These are phyloP conservation scores for Arthrobotrys entomopaga DNA, from an alignment of 2,329 filamentous ascomycete species.

Conservation along the genomic window DNA sequence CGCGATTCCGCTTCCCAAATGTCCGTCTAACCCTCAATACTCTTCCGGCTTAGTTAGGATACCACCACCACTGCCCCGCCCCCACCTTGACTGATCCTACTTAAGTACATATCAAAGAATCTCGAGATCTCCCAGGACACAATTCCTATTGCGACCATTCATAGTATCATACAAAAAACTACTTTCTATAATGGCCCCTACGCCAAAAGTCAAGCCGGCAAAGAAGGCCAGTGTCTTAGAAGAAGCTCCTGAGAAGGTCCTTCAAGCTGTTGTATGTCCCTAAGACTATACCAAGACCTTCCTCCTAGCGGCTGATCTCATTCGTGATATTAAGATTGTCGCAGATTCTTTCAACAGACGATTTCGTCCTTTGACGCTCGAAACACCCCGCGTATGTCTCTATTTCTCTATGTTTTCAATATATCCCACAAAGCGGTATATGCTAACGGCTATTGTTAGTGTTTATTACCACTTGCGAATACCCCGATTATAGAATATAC, in stretches of 20 bases:
- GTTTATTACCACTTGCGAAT: slow-evolving; percentile 91
- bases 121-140: no score
- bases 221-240: slow-evolving; percentile 24
- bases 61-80: no score
- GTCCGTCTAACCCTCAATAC: no score
- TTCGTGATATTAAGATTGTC: slow-evolving; percentile 71
- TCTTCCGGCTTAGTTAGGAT: no score
- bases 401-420: slow-evolving; percentile 9
- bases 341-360: slow-evolving; percentile 94
- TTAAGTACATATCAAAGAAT: no score
- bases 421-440: neutral
- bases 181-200: slow-evolving; percentile 20
- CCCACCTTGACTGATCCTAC: no score
- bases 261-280: slow-evolving; percentile 38
- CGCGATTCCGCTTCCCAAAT: no score
- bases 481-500: slow-evolving; percentile 97
- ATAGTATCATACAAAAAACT: no score
- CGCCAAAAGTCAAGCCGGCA: slow-evolving; percentile 18
- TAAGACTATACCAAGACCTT: neutral
- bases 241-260: slow-evolving; percentile 29
- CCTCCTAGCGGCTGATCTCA: neutral
- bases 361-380: slow-evolving; percentile 87
- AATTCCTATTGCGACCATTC: no score
- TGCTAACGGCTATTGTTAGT: slow-evolving; percentile 67
- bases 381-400: slow-evolving; percentile 79